Conservation (phyloP, 2,329 filamentous ascomycete genomes). For the Colletotrichum gigasporum region DNA sequence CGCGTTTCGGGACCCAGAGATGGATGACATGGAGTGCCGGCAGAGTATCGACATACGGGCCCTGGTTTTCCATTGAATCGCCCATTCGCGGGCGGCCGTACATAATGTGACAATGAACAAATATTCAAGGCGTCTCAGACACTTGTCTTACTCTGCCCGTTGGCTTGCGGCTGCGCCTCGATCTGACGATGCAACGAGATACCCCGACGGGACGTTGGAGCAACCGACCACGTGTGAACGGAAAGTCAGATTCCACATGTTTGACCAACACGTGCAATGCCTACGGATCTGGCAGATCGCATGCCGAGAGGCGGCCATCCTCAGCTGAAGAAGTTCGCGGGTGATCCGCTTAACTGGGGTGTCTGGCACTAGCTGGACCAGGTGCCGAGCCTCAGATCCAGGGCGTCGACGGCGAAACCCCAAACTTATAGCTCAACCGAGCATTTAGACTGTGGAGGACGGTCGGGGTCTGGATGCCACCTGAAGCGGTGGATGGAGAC, state of each 20-base stretch:
- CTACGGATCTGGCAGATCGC: not conserved
- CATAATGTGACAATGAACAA: not conserved
- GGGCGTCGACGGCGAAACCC: no score
- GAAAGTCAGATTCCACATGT: not conserved
- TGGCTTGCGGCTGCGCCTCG: not conserved
- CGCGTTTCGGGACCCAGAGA: conserved; percentile 79
- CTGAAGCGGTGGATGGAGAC: no score
- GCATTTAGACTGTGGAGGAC: no score
- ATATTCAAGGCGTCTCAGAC: not conserved
- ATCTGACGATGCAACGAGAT: no score
- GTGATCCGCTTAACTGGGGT: not conserved
- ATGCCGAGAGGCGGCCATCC: not conserved
- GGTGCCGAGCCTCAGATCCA: not conserved
- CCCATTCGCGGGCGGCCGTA: no score
- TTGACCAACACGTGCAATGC: not conserved
- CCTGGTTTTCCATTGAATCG: conserved; percentile 73
- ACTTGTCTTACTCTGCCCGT: no score
- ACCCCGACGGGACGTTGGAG: no score
- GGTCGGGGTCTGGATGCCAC: no score
- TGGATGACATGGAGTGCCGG: conserved; percentile 74
- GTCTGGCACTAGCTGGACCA: not conserved
- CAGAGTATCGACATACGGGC: conserved; percentile 93
- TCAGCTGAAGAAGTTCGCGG: not conserved
- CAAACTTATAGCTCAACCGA: no score
- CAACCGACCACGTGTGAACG: not conserved